Evolutionary conservation across 1,284 basidiomycete species (phyloP), one percentile per base, ranked within the genome.

Genomic region (Apiotrichum sp.): DNA sequence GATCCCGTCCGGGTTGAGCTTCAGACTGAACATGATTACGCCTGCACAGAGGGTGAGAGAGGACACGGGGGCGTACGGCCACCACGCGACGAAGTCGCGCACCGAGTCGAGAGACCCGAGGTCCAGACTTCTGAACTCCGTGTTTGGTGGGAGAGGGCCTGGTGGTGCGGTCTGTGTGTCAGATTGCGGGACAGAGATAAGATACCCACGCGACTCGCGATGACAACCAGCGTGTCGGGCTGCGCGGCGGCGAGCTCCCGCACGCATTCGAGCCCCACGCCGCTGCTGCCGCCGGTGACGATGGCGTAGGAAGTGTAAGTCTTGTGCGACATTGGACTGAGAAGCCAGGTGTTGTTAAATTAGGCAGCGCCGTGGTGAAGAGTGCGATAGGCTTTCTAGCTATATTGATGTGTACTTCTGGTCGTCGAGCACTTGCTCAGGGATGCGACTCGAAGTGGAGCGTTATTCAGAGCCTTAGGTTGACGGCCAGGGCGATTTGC

Each of bases 221-320:
- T 59, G 14, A 65, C 56, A 40, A 68, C 62, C 14, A 63, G 52
- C 32, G 53, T 53, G 7, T 53, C 42, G 3, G 65, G 63, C 31
- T 49, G 36, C 10, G 50, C 53, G 0, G 44, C 29, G 2, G 61
- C 58, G 3, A 67, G 46, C 1, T 49, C 50, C 13, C 55, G 42
- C 36, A 57, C 56, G 2, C 58, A 57, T 50, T 64, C 58, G 22
- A 58, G 41, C n/a, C 66, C 66, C 46, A 67, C 59, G 13, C 66
- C 66, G 35, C 52, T 53, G 9, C 40, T 38, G 16, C 52, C 56
- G 43, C 56, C 56, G 22, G 56, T 57, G 29, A 57, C 31, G 29
- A 57, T 42, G 7, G 40, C 40, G 40, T 41, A 41, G 8, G 40
- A 41, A 8, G 40, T 13, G n/a, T 41, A 41, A 38, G 22, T 22